Evolutionary conservation across 1,284 basidiomycete genomes (phyloP).

Genomic region (Moesziomyces antarcticus): DNA sequence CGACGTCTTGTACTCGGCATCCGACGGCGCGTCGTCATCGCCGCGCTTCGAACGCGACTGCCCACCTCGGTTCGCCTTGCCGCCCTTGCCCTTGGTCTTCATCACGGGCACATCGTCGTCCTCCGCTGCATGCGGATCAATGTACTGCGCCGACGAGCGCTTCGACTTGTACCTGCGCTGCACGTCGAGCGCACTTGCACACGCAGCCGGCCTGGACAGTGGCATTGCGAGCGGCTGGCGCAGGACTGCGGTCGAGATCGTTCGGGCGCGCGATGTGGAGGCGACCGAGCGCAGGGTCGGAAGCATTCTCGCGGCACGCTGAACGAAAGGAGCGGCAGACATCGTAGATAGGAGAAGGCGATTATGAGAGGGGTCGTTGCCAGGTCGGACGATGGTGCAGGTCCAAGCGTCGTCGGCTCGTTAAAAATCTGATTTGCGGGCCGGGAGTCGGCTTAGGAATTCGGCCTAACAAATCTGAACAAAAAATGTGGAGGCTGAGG

Average conservation of each 20-base stretch:
- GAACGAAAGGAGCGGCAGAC: constrained; percentile 1
- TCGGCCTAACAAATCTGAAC: not conserved
- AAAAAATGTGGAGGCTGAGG: not conserved
- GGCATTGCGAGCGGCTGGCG: not conserved
- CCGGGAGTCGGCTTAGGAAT: not conserved
- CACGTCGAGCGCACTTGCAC: not conserved
- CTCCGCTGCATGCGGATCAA: constrained; percentile 32
- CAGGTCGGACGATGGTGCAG: not conserved
- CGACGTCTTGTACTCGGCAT: constrained; percentile 35
- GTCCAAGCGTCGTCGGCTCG: not conserved
- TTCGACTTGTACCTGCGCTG: constrained; percentile 41
- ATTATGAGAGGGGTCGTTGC: not conserved
- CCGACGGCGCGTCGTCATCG: constrained; percentile 14
- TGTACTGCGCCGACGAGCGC: constrained; percentile 43
- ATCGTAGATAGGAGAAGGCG: not conserved
- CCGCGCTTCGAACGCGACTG: constrained; percentile 42
- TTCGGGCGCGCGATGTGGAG: constrained; percentile 10
- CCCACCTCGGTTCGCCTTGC: constrained; percentile 34
- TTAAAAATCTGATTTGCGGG: not conserved
- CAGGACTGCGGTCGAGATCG: constrained; percentile 17
- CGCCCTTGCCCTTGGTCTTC: constrained; percentile 58
- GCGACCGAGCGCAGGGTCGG: constrained; percentile 10
- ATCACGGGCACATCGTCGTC: constrained; percentile 60
- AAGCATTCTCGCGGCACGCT: constrained; percentile 11
- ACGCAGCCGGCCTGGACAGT: not conserved